A percentile compares a stretch with the other conserved stretches of the same genome.
Conservation (phyloP, 345 rosid genomes). For the Brassica carinata region DNA sequence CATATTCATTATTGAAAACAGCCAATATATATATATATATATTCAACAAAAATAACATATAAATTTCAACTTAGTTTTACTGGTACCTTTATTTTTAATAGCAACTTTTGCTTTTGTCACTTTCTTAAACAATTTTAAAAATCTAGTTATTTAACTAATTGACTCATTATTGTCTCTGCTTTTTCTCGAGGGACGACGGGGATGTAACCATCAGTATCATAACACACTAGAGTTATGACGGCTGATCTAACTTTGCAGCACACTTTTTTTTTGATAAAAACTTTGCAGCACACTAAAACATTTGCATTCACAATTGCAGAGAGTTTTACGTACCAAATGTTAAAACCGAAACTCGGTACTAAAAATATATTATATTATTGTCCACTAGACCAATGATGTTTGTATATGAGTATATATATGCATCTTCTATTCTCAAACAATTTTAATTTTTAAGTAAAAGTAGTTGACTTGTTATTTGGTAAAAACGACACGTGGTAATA, state of each 20-base stretch:
- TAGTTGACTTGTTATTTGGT: no score
- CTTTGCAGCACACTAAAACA: background rate
- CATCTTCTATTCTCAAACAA: no score
- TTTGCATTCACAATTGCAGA: background rate
- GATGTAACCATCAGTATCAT: background rate
- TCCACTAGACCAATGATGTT: background rate
- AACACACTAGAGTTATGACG: background rate
- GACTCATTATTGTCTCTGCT: background rate
- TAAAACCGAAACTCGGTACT: background rate
- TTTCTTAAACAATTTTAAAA: background rate
- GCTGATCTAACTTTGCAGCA: background rate
- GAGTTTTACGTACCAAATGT: background rate
- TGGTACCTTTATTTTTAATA: background rate
- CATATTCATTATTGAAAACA: background rate
- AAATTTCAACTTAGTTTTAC: background rate
- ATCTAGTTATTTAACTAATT: background rate
- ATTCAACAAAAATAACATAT: background rate
- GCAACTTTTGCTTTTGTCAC: background rate
- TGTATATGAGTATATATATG: background rate
- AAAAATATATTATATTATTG: background rate
- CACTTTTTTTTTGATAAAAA: background rate
- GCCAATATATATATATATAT: background rate
- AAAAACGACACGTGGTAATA: no score
- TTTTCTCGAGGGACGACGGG: background rate
- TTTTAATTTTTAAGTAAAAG: no score